A percentile compares a stretch with the other conserved stretches of the same genome.
Conservation (phyloP, 2,329 filamentous ascomycete species). For the Magnaporthiopsis rhizophila region DNA sequence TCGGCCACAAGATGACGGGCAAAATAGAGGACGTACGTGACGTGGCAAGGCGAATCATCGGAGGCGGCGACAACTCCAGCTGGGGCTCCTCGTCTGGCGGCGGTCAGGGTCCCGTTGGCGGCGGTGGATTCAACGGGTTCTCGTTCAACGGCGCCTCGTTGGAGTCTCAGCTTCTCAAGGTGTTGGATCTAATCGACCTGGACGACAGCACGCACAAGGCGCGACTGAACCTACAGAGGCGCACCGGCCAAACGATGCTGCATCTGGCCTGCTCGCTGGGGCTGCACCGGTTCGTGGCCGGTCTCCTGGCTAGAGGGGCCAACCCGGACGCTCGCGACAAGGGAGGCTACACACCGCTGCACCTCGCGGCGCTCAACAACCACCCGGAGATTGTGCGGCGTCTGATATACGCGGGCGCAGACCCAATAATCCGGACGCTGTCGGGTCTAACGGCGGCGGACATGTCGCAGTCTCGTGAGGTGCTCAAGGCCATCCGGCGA, state of each 20-base stretch:
- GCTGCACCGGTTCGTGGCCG: slow-evolving; percentile 67
- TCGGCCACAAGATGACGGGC: slow-evolving; percentile 57
- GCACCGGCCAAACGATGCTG: slow-evolving; percentile 68
- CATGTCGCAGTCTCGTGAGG: slow-evolving; percentile 56
- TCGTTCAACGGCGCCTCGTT: slow-evolving; percentile 37
- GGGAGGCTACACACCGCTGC: slow-evolving; percentile 73
- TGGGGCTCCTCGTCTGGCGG: slow-evolving; percentile 30
- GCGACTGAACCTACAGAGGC: slow-evolving; percentile 55
- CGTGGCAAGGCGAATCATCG: slow-evolving; percentile 53
- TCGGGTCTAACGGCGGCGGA: slow-evolving; percentile 65
- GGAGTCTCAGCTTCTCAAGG: slow-evolving; percentile 62
- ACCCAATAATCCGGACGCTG: slow-evolving; percentile 61
- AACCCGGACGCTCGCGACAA: slow-evolving; percentile 68
- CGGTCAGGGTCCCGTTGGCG: slow-evolving; percentile 21
- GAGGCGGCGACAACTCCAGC: slow-evolving; percentile 30
- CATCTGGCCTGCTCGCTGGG: slow-evolving; percentile 72
- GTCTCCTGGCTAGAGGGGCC: slow-evolving; percentile 68
- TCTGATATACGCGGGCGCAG: slow-evolving; percentile 65
- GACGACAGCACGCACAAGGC: slow-evolving; percentile 64
- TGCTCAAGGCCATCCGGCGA: slow-evolving; percentile 55
- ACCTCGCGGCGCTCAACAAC: slow-evolving; percentile 70
- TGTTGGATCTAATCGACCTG: slow-evolving; percentile 71
- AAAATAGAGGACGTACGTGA: slow-evolving; percentile 53
- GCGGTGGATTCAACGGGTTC: slow-evolving; percentile 22
- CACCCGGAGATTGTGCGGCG: slow-evolving; percentile 69